Conservation (phyloP, 768 basidiomycete species). For the Termitomyces sp. region DNA sequence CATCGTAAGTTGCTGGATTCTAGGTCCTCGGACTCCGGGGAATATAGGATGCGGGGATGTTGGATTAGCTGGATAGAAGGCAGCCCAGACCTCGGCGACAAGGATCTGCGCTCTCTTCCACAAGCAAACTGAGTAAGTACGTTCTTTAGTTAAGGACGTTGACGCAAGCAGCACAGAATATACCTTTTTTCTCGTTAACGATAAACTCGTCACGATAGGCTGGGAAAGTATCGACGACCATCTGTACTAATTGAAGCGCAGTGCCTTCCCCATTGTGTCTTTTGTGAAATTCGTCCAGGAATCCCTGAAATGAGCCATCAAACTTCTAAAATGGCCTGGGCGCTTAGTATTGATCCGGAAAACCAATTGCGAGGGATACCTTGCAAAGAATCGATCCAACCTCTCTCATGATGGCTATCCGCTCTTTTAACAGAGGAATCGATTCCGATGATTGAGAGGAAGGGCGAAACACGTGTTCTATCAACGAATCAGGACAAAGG, state of each 20-base stretch:
- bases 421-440: constrained; percentile 65
- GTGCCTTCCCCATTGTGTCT: constrained; percentile 51
- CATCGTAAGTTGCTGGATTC: constrained; percentile 78
- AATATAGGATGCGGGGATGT: constrained; percentile 64
- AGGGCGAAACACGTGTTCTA: constrained; percentile 64
- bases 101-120: constrained; percentile 93
- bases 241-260: constrained; percentile 66
- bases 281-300: constrained; percentile 56
- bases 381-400: constrained; percentile 66
- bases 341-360: neutral
- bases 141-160: neutral
- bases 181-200: constrained; percentile 56
- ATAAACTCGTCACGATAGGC: constrained; percentile 67
- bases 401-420: constrained; percentile 73
- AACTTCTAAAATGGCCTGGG: constrained; percentile 39
- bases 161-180: neutral
- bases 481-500: constrained; percentile 64
- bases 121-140: constrained; percentile 52
- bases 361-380: constrained; percentile 30
- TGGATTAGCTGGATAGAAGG: constrained; percentile 63
- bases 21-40: constrained; percentile 46
- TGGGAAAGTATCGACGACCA: constrained; percentile 66
- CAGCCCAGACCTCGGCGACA: constrained; percentile 89
- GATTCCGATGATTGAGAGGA: constrained; percentile 50
- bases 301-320: constrained; percentile 63